A percentile compares a stretch with the other conserved stretches of the same genome.
Evolutionary conservation across 2,329 filamentous ascomycete genomes (phyloP).

Genomic region (Fusarium siculi): DNA sequence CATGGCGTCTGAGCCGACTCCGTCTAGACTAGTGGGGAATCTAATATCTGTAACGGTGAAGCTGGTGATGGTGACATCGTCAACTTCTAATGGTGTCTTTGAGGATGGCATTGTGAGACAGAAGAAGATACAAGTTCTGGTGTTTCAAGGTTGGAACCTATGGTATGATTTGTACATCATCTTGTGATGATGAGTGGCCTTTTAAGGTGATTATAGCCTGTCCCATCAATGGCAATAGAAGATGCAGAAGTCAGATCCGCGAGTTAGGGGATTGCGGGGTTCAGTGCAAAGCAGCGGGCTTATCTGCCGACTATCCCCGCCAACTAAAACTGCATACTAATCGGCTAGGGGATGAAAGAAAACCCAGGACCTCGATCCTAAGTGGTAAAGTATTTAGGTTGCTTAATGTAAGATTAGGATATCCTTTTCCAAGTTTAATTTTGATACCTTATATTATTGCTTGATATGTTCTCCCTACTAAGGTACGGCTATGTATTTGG

Average conservation of each 20-base stretch:
- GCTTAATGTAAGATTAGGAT: no score
- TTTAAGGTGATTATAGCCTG: neutral
- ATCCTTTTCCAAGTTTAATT: no score
- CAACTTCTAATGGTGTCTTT: neutral
- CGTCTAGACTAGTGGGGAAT: neutral
- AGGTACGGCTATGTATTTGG: no score
- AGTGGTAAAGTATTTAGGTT: no score
- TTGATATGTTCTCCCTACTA: no score
- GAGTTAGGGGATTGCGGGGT: neutral
- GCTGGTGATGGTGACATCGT: neutral
- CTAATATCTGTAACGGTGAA: neutral
- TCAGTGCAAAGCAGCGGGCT: neutral
- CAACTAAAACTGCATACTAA: neutral
- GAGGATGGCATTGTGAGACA: neutral
- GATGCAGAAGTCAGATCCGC: neutral
- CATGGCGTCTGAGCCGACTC: neutral
- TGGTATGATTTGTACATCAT: neutral
- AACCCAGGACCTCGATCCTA: no score
- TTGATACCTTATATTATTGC: no score
- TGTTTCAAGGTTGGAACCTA: neutral
- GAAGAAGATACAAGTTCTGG: neutral
- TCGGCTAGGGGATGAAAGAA: no score
- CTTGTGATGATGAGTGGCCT: neutral
- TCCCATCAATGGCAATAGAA: neutral
- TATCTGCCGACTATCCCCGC: neutral